Percentiles rank a stretch among this genome's conserved stretches.
Evolutionary conservation across 257 asterid genomes (phyloP).

Genomic region (Capsicum pubescens): DNA sequence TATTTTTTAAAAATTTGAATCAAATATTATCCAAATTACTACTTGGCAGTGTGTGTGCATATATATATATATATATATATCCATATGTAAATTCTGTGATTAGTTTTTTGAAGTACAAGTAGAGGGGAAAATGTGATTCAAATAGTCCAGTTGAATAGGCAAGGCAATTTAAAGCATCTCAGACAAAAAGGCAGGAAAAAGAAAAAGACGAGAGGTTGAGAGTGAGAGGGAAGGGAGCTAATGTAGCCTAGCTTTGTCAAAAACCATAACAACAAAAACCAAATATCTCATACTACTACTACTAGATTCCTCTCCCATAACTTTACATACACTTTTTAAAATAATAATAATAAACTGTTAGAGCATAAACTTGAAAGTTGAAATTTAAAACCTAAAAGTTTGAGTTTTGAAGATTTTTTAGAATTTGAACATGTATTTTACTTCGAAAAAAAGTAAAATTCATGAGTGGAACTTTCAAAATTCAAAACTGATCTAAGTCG

Average conservation of each 20-base stretch:
- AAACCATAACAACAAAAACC: conserved; percentile 19
- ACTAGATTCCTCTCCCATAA: not conserved
- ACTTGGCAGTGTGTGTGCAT: no score
- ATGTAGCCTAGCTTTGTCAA: conserved; percentile 25
- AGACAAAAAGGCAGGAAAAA: conserved; percentile 29
- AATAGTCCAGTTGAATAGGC: not conserved
- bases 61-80: no score
- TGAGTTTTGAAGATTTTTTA: no score
- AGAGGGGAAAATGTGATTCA: not conserved
- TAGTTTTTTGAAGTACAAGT: not conserved
- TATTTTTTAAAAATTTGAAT: no score
- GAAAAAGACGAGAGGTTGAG: conserved; percentile 16
- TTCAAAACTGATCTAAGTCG: no score
- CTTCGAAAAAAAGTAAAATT: no score
- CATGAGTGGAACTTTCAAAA: no score
- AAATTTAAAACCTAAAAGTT: no score
- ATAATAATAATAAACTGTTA: no score
- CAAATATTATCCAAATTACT: no score
- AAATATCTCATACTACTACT: not conserved
- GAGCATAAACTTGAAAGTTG: no score
- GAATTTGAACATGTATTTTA: no score
- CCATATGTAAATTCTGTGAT: not conserved
- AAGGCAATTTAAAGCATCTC: conserved; percentile 31
- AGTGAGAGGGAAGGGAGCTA: not conserved
- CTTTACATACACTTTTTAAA: not conserved